Conservation (phyloP, 2,329 filamentous ascomycete genomes). For the Fusarium drepaniforme region DNA sequence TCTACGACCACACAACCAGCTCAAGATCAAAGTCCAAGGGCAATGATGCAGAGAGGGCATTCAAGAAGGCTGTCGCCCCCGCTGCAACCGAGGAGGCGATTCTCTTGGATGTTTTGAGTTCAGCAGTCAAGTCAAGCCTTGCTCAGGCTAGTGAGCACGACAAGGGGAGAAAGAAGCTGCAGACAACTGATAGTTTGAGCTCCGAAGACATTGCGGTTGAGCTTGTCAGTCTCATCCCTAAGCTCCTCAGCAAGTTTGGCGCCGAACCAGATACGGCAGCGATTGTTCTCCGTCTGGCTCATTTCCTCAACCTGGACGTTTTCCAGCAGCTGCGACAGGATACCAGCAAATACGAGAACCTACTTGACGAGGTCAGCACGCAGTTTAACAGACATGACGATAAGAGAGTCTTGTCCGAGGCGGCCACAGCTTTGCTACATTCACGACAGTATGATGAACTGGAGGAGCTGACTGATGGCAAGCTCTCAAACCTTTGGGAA, state of each 20-base stretch:
- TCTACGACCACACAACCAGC: constrained; percentile 88
- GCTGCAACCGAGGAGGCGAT: constrained; percentile 83
- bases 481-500: constrained; percentile 88
- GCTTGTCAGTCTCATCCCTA: constrained; percentile 83
- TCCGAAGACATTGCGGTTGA: constrained; percentile 84
- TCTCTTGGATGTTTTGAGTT: constrained; percentile 87
- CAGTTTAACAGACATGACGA: constrained; percentile 96
- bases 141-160: constrained; percentile 75
- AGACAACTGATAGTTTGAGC: constrained; percentile 74
- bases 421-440: constrained; percentile 84
- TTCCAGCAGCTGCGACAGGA: constrained; percentile 93
- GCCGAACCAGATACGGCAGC: constrained; percentile 89
- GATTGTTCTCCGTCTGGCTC: constrained; percentile 86
- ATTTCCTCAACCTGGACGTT: constrained; percentile 86
- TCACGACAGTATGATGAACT: constrained; percentile 90
- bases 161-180: constrained; percentile 66
- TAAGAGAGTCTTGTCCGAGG: constrained; percentile 85
- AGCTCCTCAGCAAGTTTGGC: constrained; percentile 91
- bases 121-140: constrained; percentile 82
- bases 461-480: constrained; percentile 85
- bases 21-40: constrained; percentile 63
- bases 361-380: constrained; percentile 92
- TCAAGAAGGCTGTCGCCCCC: constrained; percentile 81
- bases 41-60: constrained; percentile 67
- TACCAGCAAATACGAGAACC: constrained; percentile 79